Evolutionary conservation across 768 basidiomycete species (phyloP).

Genomic region (Polyporus arcularius): DNA sequence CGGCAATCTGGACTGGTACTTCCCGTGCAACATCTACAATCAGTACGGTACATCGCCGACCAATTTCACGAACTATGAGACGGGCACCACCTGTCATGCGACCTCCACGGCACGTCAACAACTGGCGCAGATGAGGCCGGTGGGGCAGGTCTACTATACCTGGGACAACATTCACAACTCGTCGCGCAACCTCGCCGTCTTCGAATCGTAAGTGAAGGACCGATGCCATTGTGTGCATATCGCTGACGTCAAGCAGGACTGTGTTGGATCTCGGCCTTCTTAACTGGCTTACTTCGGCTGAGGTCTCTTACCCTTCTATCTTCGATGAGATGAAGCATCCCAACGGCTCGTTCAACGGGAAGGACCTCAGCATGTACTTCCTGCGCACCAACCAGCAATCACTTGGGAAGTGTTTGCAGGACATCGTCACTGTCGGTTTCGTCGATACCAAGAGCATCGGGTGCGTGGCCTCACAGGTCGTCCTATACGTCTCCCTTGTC

Average conservation of each 20-base stretch:
- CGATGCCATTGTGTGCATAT: not conserved
- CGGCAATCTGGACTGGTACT: conserved; percentile 84
- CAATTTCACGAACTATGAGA: conserved; percentile 72
- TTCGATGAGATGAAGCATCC: conserved; percentile 76
- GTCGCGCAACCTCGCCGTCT: conserved; percentile 86
- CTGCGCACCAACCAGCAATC: conserved; percentile 67
- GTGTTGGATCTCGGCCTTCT: conserved; percentile 91
- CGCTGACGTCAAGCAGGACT: conserved; percentile 42
- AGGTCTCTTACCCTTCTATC: conserved; percentile 80
- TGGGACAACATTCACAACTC: conserved; percentile 82
- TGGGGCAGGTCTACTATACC: conserved; percentile 90
- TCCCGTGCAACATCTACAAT: conserved; percentile 91
- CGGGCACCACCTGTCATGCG: conserved; percentile 72
- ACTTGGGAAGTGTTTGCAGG: conserved; percentile 81
- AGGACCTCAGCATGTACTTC: conserved; percentile 87
- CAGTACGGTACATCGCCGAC: conserved; percentile 62
- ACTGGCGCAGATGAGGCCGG: conserved; percentile 51
- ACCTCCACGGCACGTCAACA: conserved; percentile 50
- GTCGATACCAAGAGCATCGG: conserved; percentile 94
- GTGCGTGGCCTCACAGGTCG: conserved; percentile 93
- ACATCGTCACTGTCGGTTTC: conserved; percentile 86
- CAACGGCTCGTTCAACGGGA: conserved; percentile 75
- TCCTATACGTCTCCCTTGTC: conserved; percentile 91
- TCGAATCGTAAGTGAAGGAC: conserved; percentile 72
- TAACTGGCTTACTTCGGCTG: conserved; percentile 76